phyloP scores from a whole-genome alignment of 345 rosid genomes.

The Ceriops decandra region DNA sequence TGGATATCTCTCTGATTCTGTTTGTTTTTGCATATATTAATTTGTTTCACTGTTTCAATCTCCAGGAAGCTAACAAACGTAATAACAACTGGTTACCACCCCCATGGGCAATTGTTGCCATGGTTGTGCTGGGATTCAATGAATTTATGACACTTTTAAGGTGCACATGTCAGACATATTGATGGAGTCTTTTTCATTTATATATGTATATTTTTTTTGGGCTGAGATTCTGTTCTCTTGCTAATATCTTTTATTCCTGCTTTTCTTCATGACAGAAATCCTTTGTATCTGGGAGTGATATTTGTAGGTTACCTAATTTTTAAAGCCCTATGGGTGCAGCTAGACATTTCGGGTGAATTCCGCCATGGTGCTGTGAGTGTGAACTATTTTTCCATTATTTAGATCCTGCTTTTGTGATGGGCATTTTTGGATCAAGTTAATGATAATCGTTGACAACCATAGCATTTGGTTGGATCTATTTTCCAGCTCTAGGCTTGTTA shows the following conservation, averaged over 20 bases:
- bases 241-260: slow-evolving; percentile 13
- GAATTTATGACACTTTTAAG: slow-evolving; percentile 98
- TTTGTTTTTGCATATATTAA: not conserved
- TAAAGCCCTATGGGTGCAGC: slow-evolving; percentile 96
- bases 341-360: slow-evolving; percentile 82
- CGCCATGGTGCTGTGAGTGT: slow-evolving; percentile 81
- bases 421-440: no score
- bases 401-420: not conserved
- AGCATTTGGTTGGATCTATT: no score
- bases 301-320: slow-evolving; percentile 64
- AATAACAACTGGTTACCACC: slow-evolving; percentile 98
- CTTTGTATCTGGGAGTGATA: slow-evolving; percentile 64
- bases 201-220: not conserved
- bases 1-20: no score
- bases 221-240: not conserved
- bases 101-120: slow-evolving; percentile 95
- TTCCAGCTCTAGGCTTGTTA: no score
- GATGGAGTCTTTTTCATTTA: not conserved
- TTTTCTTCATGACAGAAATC: slow-evolving; percentile 64
- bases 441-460: no score
- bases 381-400: not conserved
- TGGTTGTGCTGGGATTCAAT: slow-evolving; percentile 84
- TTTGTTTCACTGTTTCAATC: slow-evolving; percentile 12
- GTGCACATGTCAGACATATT: slow-evolving; percentile 29
- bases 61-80: slow-evolving; percentile 94